Conservation (phyloP, 2,329 filamentous ascomycete species). For the Macrophomina pseudophaseolina region DNA sequence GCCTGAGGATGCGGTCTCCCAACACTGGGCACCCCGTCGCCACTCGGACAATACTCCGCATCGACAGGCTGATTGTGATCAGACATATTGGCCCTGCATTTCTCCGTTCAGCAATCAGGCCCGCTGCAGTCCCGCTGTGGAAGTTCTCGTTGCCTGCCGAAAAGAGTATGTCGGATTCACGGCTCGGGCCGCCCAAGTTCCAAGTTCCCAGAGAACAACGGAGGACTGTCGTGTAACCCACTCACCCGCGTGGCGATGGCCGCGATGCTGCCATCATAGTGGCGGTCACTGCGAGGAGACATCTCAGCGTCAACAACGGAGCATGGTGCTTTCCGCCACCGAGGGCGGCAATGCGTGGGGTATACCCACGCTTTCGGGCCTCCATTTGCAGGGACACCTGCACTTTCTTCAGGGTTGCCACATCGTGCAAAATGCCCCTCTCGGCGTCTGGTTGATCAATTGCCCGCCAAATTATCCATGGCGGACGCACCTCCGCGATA, state of each 20-base stretch:
- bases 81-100: not conserved
- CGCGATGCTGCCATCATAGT: constrained; percentile 20
- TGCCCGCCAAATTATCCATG: not conserved
- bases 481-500: constrained; percentile 15
- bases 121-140: not conserved
- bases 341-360: not conserved
- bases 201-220: constrained; percentile 6
- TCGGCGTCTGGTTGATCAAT: not conserved
- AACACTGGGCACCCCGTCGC: constrained; percentile 5
- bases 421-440: not conserved
- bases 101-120: not conserved
- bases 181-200: constrained; percentile 12
- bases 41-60: constrained; percentile 7
- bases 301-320: constrained; percentile 3
- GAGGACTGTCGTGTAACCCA: constrained; percentile 2
- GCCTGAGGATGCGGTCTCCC: not conserved
- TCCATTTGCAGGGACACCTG: not conserved
- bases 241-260: not conserved
- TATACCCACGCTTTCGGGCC: not conserved
- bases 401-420: not conserved
- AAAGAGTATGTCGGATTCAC: constrained; percentile 9
- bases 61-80: not conserved
- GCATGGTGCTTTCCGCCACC: not conserved
- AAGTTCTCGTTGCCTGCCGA: constrained; percentile 4
- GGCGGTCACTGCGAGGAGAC: constrained; percentile 7